phyloP scores from a whole-genome alignment of 2,329 filamentous ascomycete species.

The Paecilomyces sp. region DNA sequence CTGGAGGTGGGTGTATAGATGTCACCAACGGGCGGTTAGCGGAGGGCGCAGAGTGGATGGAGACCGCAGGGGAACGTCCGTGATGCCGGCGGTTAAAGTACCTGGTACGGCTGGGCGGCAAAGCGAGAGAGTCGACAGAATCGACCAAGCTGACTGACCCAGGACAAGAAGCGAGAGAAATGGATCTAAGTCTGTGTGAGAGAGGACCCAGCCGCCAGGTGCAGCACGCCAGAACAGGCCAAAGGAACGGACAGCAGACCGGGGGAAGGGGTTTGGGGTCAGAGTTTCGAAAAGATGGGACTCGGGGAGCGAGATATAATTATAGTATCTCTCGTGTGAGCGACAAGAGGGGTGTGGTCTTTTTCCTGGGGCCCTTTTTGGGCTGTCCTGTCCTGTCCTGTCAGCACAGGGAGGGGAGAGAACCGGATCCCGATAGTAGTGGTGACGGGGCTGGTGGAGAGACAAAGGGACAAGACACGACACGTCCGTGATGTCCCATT shows the following conservation, averaged over 20 bases:
- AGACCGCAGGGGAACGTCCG: neutral
- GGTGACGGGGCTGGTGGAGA: neutral
- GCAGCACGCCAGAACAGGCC: neutral
- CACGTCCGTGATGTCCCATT: neutral
- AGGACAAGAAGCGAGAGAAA: slow-evolving; percentile 16
- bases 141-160: slow-evolving; percentile 13
- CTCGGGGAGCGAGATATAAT: slow-evolving; percentile 9
- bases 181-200: slow-evolving; percentile 5
- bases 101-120: slow-evolving; percentile 17
- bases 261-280: slow-evolving; percentile 10
- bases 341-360: neutral
- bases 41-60: neutral
- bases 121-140: slow-evolving; percentile 16
- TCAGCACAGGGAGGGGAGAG: neutral
- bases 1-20: neutral
- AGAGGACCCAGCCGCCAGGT: neutral
- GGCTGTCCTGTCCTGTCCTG: neutral
- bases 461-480: neutral
- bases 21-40: neutral
- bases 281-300: neutral
- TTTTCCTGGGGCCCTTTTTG: neutral
- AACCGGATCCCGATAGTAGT: neutral
- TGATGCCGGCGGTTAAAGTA: slow-evolving; percentile 15
- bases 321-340: neutral
- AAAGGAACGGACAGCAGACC: slow-evolving; percentile 5